A percentile compares a stretch with the other conserved stretches of the same genome.
These are phyloP conservation scores for Nitzschia sp. DNA, from an alignment of 108 stramenopile genomes.

Conservation along the genomic window DNA sequence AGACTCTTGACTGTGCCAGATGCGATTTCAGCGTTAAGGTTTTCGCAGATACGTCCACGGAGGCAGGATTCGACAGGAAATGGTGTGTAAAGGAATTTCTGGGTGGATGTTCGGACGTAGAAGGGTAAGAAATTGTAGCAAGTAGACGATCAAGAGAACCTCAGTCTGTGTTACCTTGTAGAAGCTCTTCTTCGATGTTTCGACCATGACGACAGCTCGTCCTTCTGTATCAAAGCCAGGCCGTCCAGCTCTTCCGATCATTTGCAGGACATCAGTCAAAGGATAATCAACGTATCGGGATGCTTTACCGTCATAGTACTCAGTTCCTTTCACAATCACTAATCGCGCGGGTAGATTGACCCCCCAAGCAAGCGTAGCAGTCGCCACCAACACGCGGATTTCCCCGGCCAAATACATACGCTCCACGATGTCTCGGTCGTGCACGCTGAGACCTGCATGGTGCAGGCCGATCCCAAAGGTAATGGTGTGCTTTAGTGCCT, in stretches of 20 bases:
- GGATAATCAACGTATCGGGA: conserved; percentile 97
- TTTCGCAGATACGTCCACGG: conserved; percentile 83
- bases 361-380: conserved; percentile 68
- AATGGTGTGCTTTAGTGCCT: conserved; percentile 92
- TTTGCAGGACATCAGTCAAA: conserved; percentile 98
- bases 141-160: no score
- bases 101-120: not conserved
- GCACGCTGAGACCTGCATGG: conserved; percentile 86
- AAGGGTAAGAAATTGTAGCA: not conserved
- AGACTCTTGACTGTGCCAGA: conserved; percentile 77
- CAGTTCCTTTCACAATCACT: conserved; percentile 92
- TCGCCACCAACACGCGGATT: conserved; percentile 95
- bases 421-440: conserved; percentile 90
- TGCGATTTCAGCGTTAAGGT: conserved; percentile 95
- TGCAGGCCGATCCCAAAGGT: conserved; percentile 98
- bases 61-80: conserved; percentile 99
- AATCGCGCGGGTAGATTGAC: conserved; percentile 92
- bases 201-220: conserved; percentile 93
- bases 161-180: no score
- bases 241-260: conserved; percentile 96
- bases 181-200: conserved; percentile 96
- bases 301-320: conserved; percentile 96
- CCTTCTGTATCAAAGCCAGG: conserved; percentile 96
- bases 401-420: conserved; percentile 84
- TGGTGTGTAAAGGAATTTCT: conserved; percentile 96